These are phyloP conservation scores for Eucalyptus pauciflora DNA, from an alignment of 345 rosid species.

Conservation along the genomic window DNA sequence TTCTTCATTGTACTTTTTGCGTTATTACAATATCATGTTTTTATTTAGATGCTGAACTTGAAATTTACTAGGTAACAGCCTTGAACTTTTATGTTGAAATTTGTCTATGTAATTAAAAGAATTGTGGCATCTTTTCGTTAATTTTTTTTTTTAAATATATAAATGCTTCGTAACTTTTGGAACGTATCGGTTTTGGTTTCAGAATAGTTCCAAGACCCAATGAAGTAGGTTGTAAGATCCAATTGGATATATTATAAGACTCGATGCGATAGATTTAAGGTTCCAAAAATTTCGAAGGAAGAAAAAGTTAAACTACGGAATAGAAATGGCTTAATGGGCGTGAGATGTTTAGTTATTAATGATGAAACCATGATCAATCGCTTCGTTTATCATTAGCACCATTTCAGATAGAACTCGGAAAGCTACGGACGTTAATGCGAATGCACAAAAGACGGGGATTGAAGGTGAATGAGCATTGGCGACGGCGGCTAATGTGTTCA, in stretches of 20 bases:
- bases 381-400: conserved; percentile 21
- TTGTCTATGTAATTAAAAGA: background rate
- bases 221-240: background rate
- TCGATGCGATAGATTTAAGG: background rate
- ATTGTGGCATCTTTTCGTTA: background rate
- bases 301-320: background rate
- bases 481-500: background rate
- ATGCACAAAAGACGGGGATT: background rate
- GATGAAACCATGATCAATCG: conserved; percentile 59
- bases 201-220: background rate
- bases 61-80: background rate
- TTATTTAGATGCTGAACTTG: background rate
- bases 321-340: background rate
- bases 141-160: background rate
- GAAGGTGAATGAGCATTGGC: background rate
- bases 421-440: background rate
- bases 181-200: background rate
- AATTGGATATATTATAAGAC: background rate
- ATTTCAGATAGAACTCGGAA: background rate
- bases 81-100: background rate
- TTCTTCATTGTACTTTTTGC: background rate
- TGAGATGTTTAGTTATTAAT: conserved; percentile 38
- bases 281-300: background rate
- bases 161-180: background rate
- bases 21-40: too few species aligned